Conservation (phyloP, 176 grass and related monocot genomes). For the Musa beccarii region DNA sequence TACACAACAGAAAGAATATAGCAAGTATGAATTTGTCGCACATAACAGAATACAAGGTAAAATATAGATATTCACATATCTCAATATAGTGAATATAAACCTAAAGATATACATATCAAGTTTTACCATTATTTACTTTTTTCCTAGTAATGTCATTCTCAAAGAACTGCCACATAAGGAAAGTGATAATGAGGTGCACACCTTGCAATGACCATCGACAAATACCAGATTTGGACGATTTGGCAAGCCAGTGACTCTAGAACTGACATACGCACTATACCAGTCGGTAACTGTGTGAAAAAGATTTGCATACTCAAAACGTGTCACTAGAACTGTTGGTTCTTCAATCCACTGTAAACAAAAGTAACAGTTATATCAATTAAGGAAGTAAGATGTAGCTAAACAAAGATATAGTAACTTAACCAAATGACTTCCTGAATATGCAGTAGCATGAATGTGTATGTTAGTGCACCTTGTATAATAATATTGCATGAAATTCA, state of each 20-base stretch:
- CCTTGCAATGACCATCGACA: constrained; percentile 97
- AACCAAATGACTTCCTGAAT: neutral
- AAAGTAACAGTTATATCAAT: constrained; percentile 7
- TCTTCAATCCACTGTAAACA: constrained; percentile 82
- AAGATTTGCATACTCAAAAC: constrained; percentile 97
- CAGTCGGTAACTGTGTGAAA: constrained; percentile 98
- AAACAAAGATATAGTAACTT: neutral
- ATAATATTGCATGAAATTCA: neutral
- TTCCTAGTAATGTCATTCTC: neutral
- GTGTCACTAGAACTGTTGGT: constrained; percentile 78
- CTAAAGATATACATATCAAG: neutral
- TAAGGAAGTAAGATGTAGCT: neutral
- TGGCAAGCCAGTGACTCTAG: constrained; percentile 58
- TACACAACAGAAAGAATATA: too few relatives aligned
- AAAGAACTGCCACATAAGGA: constrained; percentile 5
- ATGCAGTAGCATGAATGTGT: neutral
- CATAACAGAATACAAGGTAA: too few relatives aligned
- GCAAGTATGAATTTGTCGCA: too few relatives aligned
- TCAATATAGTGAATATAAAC: neutral
- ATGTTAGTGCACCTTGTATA: neutral
- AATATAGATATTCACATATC: too few relatives aligned
- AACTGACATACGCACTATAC: constrained; percentile 97
- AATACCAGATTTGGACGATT: constrained; percentile 72
- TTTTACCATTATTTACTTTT: neutral
- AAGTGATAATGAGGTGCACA: constrained; percentile 24